Conservation (phyloP, 345 rosid genomes). For the Arabidopsis arenosa region DNA sequence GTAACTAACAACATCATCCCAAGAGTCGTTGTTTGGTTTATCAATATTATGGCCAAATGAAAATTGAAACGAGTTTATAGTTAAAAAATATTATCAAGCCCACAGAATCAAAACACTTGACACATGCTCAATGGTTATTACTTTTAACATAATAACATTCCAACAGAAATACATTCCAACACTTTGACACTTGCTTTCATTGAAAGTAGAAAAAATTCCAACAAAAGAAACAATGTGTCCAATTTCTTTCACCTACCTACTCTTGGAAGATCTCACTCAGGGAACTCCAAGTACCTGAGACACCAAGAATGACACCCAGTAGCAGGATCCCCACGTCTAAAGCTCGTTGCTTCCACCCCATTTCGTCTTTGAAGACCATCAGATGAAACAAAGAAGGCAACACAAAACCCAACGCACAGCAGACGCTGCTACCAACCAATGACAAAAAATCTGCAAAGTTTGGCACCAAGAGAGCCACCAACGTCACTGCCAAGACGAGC, state of each 20-base stretch:
- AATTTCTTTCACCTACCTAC: conserved; percentile 22
- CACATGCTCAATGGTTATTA: background rate
- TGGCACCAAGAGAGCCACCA: conserved; percentile 73
- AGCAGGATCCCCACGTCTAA: conserved; percentile 54
- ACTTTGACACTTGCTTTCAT: conserved; percentile 6
- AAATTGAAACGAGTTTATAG: background rate
- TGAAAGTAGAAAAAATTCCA: conserved; percentile 22
- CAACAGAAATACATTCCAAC: background rate
- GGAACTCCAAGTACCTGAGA: conserved; percentile 78
- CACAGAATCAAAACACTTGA: background rate
- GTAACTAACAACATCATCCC: conserved; percentile 17
- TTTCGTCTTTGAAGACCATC: conserved; percentile 72
- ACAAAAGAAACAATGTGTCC: conserved; percentile 16
- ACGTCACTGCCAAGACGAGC: conserved; percentile 63
- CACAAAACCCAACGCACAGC: conserved; percentile 77
- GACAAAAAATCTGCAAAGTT: conserved; percentile 88
- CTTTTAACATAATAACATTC: background rate
- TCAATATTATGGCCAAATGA: conserved; percentile 9
- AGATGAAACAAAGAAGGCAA: conserved; percentile 78
- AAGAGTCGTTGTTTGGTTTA: background rate
- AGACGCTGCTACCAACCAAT: conserved; percentile 83
- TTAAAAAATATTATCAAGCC: background rate
- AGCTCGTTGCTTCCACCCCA: conserved; percentile 59
- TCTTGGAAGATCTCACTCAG: conserved; percentile 57
- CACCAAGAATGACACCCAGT: conserved; percentile 59